Base-by-base conservation (phyloP, 2,329 filamentous ascomycete genomes). In the Amauroascus verrucosus region DNA sequence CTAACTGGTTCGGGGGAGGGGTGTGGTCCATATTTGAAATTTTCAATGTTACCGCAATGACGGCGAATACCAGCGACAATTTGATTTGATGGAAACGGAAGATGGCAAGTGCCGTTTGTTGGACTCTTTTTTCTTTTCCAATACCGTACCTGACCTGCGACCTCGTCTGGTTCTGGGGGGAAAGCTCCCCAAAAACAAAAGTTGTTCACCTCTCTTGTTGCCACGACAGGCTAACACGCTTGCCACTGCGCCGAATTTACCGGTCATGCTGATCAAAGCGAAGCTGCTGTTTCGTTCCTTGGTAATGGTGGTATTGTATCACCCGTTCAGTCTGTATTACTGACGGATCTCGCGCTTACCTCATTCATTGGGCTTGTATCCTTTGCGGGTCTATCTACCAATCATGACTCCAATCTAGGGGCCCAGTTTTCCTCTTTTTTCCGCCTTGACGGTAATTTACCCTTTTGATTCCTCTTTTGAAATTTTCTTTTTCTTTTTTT, bases 291-390 rank as follows among this genome's bases (percentile, higher is more conserved):
- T 33, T 22, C 45, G 45, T 48, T 35, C n/a, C 28, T 13, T 30
- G 41, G 41, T 45, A 24, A 24, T 11, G 13, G 44, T 33, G 13
- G 11, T 46, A 16, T 3, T 24, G 3, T 13, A 13, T 43, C 26
- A 43, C 40, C 9, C 26, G 20, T 26, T 43, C 40, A 24, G 26
- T 30, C 24, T 7, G 47, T 30, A 26, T 35, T 49, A 8, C 47
- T 9, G 48, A 24, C 40, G 37, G 38, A 30, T 51, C 48, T 51
- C 48, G 48, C 48, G 48, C 48, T 51, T 51, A 51, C 48, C 48
- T 44, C 24, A 35, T 13, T 45, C 20, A 3, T 14, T 41, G 38
- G 41, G 3, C 13, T 11, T n/a, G 6, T 13, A 22, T 18, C 22
- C 40, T 43, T 35, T 51, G 48, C 48, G 37, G 38, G 38, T 24